phyloP scores from a whole-genome alignment of 192 early-diverging fungal species.

The Blastocladiella britannica region DNA sequence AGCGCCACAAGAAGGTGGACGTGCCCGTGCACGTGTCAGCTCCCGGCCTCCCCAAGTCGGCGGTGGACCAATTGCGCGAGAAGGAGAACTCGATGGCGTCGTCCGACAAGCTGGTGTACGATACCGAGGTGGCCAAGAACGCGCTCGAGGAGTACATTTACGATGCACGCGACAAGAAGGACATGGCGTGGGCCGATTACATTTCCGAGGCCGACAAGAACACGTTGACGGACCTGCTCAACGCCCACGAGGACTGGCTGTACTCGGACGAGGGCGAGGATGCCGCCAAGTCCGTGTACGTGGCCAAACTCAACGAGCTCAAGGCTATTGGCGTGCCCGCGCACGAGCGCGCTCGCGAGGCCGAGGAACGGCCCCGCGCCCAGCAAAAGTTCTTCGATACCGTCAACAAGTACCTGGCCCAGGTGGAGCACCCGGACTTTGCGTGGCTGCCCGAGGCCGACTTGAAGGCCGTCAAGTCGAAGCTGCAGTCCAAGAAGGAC shows the following conservation, averaged over 20 bases:
- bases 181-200: constrained; percentile 49
- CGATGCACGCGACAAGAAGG: constrained; percentile 73
- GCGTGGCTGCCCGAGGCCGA: constrained; percentile 70
- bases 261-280: constrained; percentile 87
- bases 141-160: constrained; percentile 96
- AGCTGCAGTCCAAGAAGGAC: constrained; percentile 46
- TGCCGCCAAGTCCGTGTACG: constrained; percentile 70
- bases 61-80: constrained; percentile 45
- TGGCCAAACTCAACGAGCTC: constrained; percentile 55
- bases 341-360: constrained; percentile 55
- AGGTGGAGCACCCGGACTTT: constrained; percentile 64
- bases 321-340: constrained; percentile 66
- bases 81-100: constrained; percentile 66
- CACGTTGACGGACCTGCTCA: constrained; percentile 43
- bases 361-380: constrained; percentile 66
- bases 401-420: constrained; percentile 46
- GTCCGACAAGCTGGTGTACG: constrained; percentile 69
- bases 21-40: constrained; percentile 46
- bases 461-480: constrained; percentile 56
- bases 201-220: constrained; percentile 48
- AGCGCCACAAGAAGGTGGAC: constrained; percentile 69
- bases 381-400: constrained; percentile 59
- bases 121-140: constrained; percentile 86
- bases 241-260: constrained; percentile 86
- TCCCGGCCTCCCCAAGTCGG: constrained; percentile 30